Conservation (phyloP, 345 rosid species). For the Microthlaspi erraticum region DNA sequence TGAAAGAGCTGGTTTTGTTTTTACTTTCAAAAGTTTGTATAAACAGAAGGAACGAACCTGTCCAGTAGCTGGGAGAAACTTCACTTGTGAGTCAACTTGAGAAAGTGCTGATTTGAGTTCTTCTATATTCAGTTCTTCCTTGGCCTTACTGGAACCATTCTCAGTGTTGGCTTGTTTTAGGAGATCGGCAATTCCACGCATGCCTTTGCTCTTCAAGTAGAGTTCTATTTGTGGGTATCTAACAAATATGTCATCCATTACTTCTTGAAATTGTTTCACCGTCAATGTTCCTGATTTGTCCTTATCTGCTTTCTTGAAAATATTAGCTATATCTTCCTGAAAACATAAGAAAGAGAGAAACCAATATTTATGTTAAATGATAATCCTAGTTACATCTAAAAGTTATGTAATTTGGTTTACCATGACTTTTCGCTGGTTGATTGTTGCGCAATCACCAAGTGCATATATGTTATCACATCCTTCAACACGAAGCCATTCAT, state of each 20-base stretch:
- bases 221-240: conserved; percentile 90
- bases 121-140: conserved; percentile 79
- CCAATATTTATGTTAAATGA: no score
- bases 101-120: conserved; percentile 81
- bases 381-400: no score
- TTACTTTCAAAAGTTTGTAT: background rate
- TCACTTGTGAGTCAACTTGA: conserved; percentile 84
- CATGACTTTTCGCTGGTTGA: conserved; percentile 95
- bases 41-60: conserved; percentile 50
- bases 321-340: conserved; percentile 75
- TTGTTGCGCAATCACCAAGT: conserved; percentile 95
- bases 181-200: conserved; percentile 64
- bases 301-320: conserved; percentile 79
- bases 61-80: conserved; percentile 93
- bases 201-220: conserved; percentile 70
- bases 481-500: conserved; percentile 95
- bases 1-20: no score
- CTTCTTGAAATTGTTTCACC: conserved; percentile 69
- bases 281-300: conserved; percentile 87
- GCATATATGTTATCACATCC: conserved; percentile 70
- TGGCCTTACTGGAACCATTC: conserved; percentile 57
- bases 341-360: background rate
- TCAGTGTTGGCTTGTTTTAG: conserved; percentile 63
- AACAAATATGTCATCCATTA: conserved; percentile 64
- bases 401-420: conserved; percentile 44